Evolutionary conservation across 108 stramenopile genomes (phyloP).

Genomic region (Poteriospumella lacustris): DNA sequence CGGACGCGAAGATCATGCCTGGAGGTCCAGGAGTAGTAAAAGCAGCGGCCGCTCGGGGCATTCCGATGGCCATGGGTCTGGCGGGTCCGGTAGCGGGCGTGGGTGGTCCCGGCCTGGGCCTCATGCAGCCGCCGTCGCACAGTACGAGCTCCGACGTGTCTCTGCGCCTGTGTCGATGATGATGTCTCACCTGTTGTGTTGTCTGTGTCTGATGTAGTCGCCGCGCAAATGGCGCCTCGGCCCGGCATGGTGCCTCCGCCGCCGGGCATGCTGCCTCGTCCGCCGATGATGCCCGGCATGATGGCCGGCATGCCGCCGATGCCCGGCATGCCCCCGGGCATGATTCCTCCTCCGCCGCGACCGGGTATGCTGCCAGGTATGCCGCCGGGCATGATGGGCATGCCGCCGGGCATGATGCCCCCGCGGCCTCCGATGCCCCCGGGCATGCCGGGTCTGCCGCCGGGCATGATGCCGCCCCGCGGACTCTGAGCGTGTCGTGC

Average conservation of each 20-base stretch:
- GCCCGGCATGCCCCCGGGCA: not conserved
- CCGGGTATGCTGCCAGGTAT: no score
- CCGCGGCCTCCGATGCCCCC: not conserved
- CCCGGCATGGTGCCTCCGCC: not conserved
- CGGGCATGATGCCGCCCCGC: not conserved
- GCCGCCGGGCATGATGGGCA: no score
- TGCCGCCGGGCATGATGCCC: not conserved
- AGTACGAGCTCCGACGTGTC: no score
- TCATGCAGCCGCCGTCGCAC: not conserved
- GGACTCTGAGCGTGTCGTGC: no score
- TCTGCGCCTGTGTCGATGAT: not conserved
- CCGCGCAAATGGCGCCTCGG: conserved; percentile 24
- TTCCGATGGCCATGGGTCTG: not conserved
- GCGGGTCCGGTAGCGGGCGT: not conserved
- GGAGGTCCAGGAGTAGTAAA: conserved; percentile 2
- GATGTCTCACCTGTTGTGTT: not conserved
- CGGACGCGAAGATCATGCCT: conserved; percentile 2
- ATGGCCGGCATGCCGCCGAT: conserved; percentile 11
- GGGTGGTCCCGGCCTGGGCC: not conserved
- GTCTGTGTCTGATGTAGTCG: conserved; percentile 17
- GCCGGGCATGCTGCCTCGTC: no score
- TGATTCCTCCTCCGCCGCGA: no score
- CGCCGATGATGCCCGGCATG: no score
- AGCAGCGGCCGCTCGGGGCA: not conserved
- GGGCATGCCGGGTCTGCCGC: conserved; percentile 1